Percentiles rank a stretch among this genome's conserved stretches.
Conservation (phyloP, 2,329 filamentous ascomycete genomes). For the Colletotrichum acutatum region DNA sequence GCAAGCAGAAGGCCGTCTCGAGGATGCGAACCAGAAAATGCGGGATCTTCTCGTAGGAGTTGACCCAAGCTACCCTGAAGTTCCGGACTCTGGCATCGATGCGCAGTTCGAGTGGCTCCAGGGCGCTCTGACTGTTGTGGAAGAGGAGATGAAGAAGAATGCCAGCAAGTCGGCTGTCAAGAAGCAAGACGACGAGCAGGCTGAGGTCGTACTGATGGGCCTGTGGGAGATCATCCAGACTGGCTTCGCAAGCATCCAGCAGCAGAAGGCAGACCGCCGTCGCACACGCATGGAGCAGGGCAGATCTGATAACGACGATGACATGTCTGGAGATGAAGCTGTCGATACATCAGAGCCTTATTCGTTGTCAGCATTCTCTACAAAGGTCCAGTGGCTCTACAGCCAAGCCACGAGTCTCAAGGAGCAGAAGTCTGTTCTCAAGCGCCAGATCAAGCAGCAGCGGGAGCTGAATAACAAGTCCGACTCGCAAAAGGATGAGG, state of each 20-base stretch:
- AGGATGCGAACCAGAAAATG: slow-evolving; percentile 72
- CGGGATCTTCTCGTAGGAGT: slow-evolving; percentile 65
- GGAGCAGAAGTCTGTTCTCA: slow-evolving; percentile 89
- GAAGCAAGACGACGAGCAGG: slow-evolving; percentile 61
- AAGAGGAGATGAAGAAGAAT: slow-evolving; percentile 53
- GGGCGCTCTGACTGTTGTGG: slow-evolving; percentile 64
- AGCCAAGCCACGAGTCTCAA: slow-evolving; percentile 80
- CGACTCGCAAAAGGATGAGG: slow-evolving; percentile 75
- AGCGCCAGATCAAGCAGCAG: slow-evolving; percentile 94
- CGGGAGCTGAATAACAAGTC: slow-evolving; percentile 91
- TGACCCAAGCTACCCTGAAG: slow-evolving; percentile 62
- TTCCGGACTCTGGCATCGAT: slow-evolving; percentile 70
- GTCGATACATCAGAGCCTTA: slow-evolving; percentile 70
- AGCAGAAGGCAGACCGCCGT: slow-evolving; percentile 64
- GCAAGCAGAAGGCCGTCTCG: slow-evolving; percentile 66
- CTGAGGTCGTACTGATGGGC: slow-evolving; percentile 63
- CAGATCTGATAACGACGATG: slow-evolving; percentile 68
- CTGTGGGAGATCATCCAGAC: slow-evolving; percentile 69
- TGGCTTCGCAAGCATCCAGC: slow-evolving; percentile 66
- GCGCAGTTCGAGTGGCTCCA: slow-evolving; percentile 77
- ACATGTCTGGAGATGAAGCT: slow-evolving; percentile 71
- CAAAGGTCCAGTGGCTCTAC: slow-evolving; percentile 83
- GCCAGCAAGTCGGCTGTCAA: slow-evolving; percentile 42
- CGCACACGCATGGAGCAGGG: slow-evolving; percentile 67
- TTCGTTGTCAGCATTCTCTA: slow-evolving; percentile 79